A percentile compares a stretch with the other conserved stretches of the same genome.
Conservation (phyloP, 208 protist genomes). For the Acanthamoeba royreba region DNA sequence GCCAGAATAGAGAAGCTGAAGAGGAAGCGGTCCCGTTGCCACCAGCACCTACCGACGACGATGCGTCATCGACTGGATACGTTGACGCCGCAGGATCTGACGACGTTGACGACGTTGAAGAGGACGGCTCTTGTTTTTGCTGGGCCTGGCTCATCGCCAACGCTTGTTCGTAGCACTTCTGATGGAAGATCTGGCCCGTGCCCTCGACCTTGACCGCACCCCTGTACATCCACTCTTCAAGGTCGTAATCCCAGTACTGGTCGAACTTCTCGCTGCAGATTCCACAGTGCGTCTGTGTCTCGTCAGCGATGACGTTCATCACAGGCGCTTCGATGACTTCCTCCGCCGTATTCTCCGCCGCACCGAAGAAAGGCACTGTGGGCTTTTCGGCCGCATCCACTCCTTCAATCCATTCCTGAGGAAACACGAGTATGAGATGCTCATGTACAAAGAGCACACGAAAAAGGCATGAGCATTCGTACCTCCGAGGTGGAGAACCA, state of each 20-base stretch:
- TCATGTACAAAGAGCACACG: neutral
- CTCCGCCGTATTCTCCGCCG: neutral
- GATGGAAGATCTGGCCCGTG: slow-evolving; percentile 9
- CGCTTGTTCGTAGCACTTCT: slow-evolving; percentile 15
- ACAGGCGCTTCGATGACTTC: neutral
- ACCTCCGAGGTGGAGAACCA: slow-evolving; percentile 14
- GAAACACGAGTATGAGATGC: neutral
- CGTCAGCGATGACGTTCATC: slow-evolving; percentile 20
- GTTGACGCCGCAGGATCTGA: neutral
- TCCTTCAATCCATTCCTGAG: neutral
- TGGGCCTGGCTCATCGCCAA: neutral
- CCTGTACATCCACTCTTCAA: slow-evolving; percentile 37
- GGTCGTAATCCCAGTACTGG: slow-evolving; percentile 15
- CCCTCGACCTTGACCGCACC: neutral
- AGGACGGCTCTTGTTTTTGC: neutral
- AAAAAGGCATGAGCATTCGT: neutral
- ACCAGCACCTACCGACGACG: neutral
- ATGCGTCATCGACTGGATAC: no score
- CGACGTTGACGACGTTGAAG: neutral
- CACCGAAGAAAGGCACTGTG: neutral
- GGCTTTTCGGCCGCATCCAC: neutral
- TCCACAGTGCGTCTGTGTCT: neutral
- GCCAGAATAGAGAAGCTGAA: neutral
- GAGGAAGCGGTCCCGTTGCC: neutral
- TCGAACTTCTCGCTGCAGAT: slow-evolving; percentile 28